These are phyloP conservation scores for Gloeostereum incarnatum DNA, from an alignment of 768 basidiomycete species.

Conservation along the genomic window DNA sequence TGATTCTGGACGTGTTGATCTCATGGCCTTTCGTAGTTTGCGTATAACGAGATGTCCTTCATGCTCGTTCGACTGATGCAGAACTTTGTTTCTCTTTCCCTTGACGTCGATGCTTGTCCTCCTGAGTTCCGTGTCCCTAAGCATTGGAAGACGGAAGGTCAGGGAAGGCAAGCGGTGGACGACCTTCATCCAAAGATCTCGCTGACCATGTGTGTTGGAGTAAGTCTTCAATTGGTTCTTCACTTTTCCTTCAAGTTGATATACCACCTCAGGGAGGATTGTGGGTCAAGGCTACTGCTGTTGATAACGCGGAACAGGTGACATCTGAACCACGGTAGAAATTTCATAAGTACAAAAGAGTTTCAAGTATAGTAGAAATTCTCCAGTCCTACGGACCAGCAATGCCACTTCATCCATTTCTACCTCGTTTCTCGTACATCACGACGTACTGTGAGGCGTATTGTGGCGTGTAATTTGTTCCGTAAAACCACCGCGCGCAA, in stretches of 20 bases:
- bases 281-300: slow-evolving; percentile 41
- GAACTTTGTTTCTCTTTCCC: slow-evolving; percentile 36
- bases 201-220: slow-evolving; percentile 44
- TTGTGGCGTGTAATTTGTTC: too few species aligned
- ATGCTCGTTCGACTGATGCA: slow-evolving; percentile 57
- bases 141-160: slow-evolving; percentile 31
- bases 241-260: not conserved
- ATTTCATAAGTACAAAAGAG: too few species aligned
- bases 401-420: too few species aligned
- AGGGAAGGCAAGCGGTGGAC: slow-evolving; percentile 41
- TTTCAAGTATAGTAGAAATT: too few species aligned
- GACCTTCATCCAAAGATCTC: slow-evolving; percentile 41
- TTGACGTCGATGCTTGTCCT: slow-evolving; percentile 37
- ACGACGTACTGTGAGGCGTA: too few species aligned
- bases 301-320: too few species aligned
- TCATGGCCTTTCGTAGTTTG: slow-evolving; percentile 9
- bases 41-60: slow-evolving; percentile 39
- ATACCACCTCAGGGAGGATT: slow-evolving; percentile 32
- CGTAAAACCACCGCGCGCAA: too few species aligned
- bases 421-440: too few species aligned
- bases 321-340: too few species aligned
- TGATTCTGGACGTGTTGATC: slow-evolving; percentile 9
- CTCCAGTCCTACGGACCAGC: too few species aligned
- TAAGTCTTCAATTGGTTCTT: slow-evolving; percentile 15
- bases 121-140: slow-evolving; percentile 34